Evolutionary conservation across 2,329 filamentous ascomycete species (phyloP), one percentile per base, ranked within the genome.

Genomic region (Bisporella sp.): DNA sequence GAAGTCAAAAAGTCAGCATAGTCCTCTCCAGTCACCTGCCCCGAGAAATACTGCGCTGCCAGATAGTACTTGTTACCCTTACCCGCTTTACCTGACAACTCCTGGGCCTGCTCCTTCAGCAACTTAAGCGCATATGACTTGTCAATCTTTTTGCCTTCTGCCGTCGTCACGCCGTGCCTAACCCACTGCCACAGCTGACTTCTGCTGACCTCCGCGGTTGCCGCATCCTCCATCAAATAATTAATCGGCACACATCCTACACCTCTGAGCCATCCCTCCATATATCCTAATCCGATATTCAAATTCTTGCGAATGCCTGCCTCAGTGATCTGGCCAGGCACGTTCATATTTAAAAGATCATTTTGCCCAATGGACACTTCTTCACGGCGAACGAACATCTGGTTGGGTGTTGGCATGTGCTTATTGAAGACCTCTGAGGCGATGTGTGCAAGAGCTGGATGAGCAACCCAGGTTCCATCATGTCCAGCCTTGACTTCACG

Each of bases 401-500:
- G 93, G 76, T 99, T 99, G 45, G 93, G 91, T 4, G 92, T 96
- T 7, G 93, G 93, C 93, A 99, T 99, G 77, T 97, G 75, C 75
- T 91, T 85, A 80, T 97, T 95, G 81, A 99, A 99, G 63, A 97
- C 79, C 45, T 96, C 92, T 40, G 82, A 82, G 28, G 93, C 92
- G 62, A 97, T 96, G 52, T 77, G 61, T 4, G 93, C 92, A 48
- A 99, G 82, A 1, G 90, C 91, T 6, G 93, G 93, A 73, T 99
- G 93, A 39, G 93, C 93, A 51, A 99, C 92, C 93, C 92, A 97
- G 56, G 92, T 96, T 52, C 73, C 92, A 68, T 99, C 93, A 72
- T 99, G 93, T 51, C 93, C 93, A 47, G 93, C 93, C 59, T 87
- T 87, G 47, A 89, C 93, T 71, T 99, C 93, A 52, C 93, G 89